These are phyloP conservation scores for Saccharomycopsis lassenensis DNA, from an alignment of 805 yeast species.

Conservation along the genomic window DNA sequence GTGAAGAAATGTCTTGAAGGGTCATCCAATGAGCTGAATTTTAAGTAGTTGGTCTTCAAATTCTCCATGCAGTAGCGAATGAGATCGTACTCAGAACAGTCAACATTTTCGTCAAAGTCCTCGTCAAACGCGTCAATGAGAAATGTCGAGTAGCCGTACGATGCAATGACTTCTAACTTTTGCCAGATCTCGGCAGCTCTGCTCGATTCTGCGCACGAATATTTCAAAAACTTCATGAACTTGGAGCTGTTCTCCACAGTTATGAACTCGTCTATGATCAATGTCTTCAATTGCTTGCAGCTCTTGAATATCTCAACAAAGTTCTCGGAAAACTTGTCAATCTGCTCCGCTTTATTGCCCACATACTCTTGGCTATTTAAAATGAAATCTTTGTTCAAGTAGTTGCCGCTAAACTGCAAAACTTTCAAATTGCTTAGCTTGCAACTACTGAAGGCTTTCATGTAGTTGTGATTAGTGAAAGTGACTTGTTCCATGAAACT, in stretches of 20 bases:
- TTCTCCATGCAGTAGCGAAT: constrained; percentile 6
- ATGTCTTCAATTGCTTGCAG: constrained; percentile 6
- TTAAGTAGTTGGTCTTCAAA: constrained; percentile 10
- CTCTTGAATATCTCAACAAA: constrained; percentile 9
- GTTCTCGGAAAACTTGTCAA: constrained; percentile 3
- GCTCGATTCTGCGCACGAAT: neutral
- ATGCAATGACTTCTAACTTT: constrained; percentile 5
- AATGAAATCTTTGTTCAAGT: constrained; percentile 11
- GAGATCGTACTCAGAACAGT: constrained; percentile 12
- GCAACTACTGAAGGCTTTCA: constrained; percentile 3
- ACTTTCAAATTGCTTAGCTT: constrained; percentile 6
- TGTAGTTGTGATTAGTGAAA: constrained; percentile 8
- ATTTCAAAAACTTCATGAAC: constrained; percentile 7
- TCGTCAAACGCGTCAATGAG: constrained; percentile 15
- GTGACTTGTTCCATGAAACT: constrained; percentile 10
- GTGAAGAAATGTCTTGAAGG: constrained; percentile 13
- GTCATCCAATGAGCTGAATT: constrained; percentile 15
- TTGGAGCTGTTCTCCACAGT: constrained; percentile 9
- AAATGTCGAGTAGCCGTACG: constrained; percentile 14
- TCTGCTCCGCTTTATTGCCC: neutral
- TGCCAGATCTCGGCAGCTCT: neutral
- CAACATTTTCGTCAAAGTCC: constrained; percentile 15
- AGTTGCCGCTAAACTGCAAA: constrained; percentile 13
- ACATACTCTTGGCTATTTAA: neutral
- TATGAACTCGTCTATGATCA: constrained; percentile 16